Evolutionary conservation across 2,329 filamentous ascomycete species (phyloP).

Genomic region (Aspergillus caelatus): DNA sequence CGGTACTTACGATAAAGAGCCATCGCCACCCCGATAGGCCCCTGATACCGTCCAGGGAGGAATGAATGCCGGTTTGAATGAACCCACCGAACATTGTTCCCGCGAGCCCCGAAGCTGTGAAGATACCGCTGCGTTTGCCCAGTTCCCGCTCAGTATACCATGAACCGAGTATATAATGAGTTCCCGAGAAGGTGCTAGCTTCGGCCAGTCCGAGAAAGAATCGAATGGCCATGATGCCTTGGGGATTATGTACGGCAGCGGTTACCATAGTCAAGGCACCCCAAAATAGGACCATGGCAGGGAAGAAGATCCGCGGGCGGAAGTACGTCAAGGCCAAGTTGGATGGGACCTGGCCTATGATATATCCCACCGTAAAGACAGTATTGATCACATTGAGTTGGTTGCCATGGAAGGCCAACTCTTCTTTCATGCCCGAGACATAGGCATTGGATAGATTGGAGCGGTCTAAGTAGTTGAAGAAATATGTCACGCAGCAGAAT

Average conservation of each 20-base stretch:
- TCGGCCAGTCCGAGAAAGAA: constrained; percentile 42
- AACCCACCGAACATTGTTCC: constrained; percentile 43
- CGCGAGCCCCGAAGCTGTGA: constrained; percentile 37
- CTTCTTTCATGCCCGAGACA: constrained; percentile 41
- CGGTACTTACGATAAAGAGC: constrained; percentile 37
- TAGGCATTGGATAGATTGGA: constrained; percentile 54
- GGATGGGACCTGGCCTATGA: constrained; percentile 28
- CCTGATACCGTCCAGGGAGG: constrained; percentile 27
- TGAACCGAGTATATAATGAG: constrained; percentile 43
- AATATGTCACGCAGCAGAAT: constrained; percentile 52
- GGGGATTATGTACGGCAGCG: constrained; percentile 31
- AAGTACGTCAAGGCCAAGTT: constrained; percentile 30
- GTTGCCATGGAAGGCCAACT: constrained; percentile 35
- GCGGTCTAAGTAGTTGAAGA: constrained; percentile 52
- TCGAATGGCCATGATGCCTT: constrained; percentile 38
- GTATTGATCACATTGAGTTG: constrained; percentile 32
- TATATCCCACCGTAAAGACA: constrained; percentile 29
- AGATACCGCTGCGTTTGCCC: constrained; percentile 41
- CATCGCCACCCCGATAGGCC: constrained; percentile 39
- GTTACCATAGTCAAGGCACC: constrained; percentile 36
- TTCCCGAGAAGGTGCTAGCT: constrained; percentile 36
- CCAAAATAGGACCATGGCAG: constrained; percentile 35
- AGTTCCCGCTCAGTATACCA: constrained; percentile 49
- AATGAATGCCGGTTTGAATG: constrained; percentile 39
- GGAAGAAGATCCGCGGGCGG: constrained; percentile 30